Evolutionary conservation across 179 eudicot genomes (phyloP).

Genomic region (Heliamphora pulchella): DNA sequence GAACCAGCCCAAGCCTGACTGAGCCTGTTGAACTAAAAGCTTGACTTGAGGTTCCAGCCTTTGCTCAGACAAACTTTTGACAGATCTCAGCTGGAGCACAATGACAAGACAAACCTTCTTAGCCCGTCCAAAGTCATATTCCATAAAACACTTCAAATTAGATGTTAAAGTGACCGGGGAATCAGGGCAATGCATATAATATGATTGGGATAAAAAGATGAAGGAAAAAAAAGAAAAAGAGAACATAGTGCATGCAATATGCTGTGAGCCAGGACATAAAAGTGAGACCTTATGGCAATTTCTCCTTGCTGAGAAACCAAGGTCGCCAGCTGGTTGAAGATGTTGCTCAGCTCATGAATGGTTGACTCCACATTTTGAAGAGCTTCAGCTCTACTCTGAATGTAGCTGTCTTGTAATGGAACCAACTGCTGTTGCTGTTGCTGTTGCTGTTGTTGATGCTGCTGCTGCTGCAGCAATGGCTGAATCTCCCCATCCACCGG

Average conservation of each 20-base stretch:
- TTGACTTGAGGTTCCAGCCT: too few species aligned
- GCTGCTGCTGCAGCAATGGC: slow-evolving; percentile 60
- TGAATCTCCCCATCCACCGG: slow-evolving; percentile 69
- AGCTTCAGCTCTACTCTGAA: slow-evolving; percentile 98
- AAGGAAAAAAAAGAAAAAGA: too few species aligned
- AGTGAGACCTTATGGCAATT: slow-evolving; percentile 70
- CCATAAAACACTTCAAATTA: too few species aligned
- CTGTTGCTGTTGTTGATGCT: slow-evolving; percentile 41
- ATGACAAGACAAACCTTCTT: too few species aligned
- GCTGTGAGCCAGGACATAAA: background rate
- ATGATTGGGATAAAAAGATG: too few species aligned
- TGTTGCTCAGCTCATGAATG: slow-evolving; percentile 80
- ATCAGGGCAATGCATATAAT: too few species aligned
- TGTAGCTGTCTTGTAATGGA: slow-evolving; percentile 82
- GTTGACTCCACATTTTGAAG: slow-evolving; percentile 96
- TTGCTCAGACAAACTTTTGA: too few species aligned
- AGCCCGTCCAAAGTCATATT: too few species aligned
- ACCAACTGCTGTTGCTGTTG: slow-evolving; percentile 81
- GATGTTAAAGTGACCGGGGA: too few species aligned
- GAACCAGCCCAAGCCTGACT: too few species aligned
- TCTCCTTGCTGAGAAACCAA: slow-evolving; percentile 99
- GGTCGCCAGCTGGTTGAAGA: slow-evolving; percentile 86
- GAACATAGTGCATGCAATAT: background rate
- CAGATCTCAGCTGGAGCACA: too few species aligned
- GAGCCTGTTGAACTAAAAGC: too few species aligned